Evolutionary conservation across 495 filamentous ascomycete genomes (phyloP).

Genomic region (Aspergillus nanangensis): DNA sequence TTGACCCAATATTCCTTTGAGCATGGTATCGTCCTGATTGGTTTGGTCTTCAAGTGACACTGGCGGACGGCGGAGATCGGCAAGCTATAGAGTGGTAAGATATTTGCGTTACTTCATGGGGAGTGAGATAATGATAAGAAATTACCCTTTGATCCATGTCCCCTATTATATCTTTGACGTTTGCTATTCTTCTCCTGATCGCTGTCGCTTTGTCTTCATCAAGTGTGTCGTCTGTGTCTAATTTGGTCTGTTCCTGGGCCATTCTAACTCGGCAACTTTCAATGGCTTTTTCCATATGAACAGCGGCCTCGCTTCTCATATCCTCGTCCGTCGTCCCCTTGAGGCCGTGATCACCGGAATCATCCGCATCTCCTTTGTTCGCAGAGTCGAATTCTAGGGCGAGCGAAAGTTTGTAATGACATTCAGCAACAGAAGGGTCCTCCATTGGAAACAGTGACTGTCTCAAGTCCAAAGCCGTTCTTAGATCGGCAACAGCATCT

Average conservation of each 20-base stretch:
- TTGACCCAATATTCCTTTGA: conserved; percentile 68
- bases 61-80: conserved; percentile 70
- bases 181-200: conserved; percentile 62
- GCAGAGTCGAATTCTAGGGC: conserved; percentile 90
- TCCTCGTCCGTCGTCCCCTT: conserved; percentile 61
- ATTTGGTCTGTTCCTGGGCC: conserved; percentile 63
- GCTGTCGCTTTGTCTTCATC: conserved; percentile 45
- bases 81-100: conserved; percentile 47
- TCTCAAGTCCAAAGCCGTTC: conserved; percentile 70
- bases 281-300: conserved; percentile 79
- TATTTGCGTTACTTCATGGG: conserved; percentile 4
- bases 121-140: conserved; percentile 5
- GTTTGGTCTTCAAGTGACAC: conserved; percentile 55
- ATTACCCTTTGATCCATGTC: conserved; percentile 83
- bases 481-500: conserved; percentile 75
- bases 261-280: conserved; percentile 72
- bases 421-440: conserved; percentile 82
- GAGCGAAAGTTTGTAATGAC: conserved; percentile 91
- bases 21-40: conserved; percentile 40
- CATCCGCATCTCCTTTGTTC: conserved; percentile 50
- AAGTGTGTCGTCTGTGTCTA: conserved; percentile 49
- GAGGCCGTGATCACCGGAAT: conserved; percentile 26
- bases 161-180: conserved; percentile 79
- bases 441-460: conserved; percentile 69
- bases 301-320: conserved; percentile 70